phyloP scores from a whole-genome alignment of 2,329 filamentous ascomycete species.

The Calonectria pteridis region DNA sequence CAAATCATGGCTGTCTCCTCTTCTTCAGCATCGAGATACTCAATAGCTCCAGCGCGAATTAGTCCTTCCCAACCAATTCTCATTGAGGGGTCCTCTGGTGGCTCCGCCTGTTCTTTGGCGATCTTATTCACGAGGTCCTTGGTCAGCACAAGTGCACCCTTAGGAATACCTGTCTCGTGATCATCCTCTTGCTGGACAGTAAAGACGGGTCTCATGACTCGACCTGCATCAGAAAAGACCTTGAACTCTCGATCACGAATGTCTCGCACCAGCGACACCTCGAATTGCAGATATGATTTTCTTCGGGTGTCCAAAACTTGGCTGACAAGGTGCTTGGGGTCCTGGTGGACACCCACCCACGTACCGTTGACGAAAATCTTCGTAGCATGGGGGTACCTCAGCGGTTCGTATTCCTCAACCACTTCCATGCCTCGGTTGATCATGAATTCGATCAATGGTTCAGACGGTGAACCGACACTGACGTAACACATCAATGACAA shows the following conservation, averaged over 20 bases:
- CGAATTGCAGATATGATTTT: slow-evolving; percentile 86
- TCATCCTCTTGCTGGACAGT: slow-evolving; percentile 92
- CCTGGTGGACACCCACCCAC: slow-evolving; percentile 95
- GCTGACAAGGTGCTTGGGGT: slow-evolving; percentile 86
- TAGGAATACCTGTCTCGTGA: slow-evolving; percentile 66
- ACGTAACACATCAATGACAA: slow-evolving; percentile 98
- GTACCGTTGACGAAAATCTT: slow-evolving; percentile 99
- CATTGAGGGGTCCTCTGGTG: slow-evolving; percentile 68
- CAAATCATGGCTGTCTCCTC: slow-evolving; percentile 99
- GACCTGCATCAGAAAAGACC: slow-evolving; percentile 96
- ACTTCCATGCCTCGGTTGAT: slow-evolving; percentile 96
- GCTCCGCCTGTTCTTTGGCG: slow-evolving; percentile 79
- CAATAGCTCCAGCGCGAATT: slow-evolving; percentile 86
- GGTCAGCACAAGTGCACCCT: slow-evolving; percentile 83
- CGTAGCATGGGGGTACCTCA: slow-evolving; percentile 89
- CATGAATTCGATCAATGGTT: slow-evolving; percentile 95
- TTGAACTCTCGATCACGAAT: slow-evolving; percentile 98
- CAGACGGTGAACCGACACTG: slow-evolving; percentile 91
- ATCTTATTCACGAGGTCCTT: slow-evolving; percentile 83
- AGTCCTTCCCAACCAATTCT: slow-evolving; percentile 92
- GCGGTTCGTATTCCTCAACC: slow-evolving; percentile 92
- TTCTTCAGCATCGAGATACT: slow-evolving; percentile 97
- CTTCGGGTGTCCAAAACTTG: slow-evolving; percentile 83
- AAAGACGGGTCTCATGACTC: slow-evolving; percentile 93
- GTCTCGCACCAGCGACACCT: slow-evolving; percentile 94